Conservation (phyloP, 345 rosid genomes). For the Carallia pectinifolia region DNA sequence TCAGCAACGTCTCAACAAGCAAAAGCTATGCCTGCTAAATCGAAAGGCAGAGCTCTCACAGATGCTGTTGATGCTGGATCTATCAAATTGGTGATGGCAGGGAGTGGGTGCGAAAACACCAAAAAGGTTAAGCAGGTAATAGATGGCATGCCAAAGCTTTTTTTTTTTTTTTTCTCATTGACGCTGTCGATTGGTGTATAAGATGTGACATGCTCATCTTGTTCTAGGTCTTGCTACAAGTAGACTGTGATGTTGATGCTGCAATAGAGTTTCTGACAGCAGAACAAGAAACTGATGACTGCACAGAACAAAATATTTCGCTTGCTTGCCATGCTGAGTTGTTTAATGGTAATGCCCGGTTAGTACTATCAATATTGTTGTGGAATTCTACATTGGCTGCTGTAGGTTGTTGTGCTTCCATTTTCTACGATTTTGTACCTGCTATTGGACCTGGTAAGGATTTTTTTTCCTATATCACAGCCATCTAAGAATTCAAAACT, state of each 20-base stretch:
- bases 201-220: constrained; percentile 16
- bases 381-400: not conserved
- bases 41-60: constrained; percentile 36
- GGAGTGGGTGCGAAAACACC: constrained; percentile 65
- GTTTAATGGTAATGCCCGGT: constrained; percentile 55
- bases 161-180: not conserved
- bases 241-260: constrained; percentile 76
- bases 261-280: constrained; percentile 80
- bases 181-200: constrained; percentile 2
- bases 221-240: constrained; percentile 65
- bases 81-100: constrained; percentile 73
- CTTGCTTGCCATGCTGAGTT: constrained; percentile 30
- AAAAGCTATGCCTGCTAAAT: constrained; percentile 48
- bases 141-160: constrained; percentile 1
- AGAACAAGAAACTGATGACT: constrained; percentile 48
- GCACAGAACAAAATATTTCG: constrained; percentile 31
- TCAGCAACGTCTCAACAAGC: constrained; percentile 67
- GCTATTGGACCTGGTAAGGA: not conserved
- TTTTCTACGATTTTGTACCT: not conserved
- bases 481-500: not conserved
- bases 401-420: constrained; percentile 10
- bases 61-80: constrained; percentile 42
- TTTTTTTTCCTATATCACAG: not conserved
- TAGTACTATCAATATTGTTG: constrained; percentile 24
- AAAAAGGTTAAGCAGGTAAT: constrained; percentile 74